Base-by-base conservation (phyloP, 768 basidiomycete species). In the Mycena indigotica region DNA sequence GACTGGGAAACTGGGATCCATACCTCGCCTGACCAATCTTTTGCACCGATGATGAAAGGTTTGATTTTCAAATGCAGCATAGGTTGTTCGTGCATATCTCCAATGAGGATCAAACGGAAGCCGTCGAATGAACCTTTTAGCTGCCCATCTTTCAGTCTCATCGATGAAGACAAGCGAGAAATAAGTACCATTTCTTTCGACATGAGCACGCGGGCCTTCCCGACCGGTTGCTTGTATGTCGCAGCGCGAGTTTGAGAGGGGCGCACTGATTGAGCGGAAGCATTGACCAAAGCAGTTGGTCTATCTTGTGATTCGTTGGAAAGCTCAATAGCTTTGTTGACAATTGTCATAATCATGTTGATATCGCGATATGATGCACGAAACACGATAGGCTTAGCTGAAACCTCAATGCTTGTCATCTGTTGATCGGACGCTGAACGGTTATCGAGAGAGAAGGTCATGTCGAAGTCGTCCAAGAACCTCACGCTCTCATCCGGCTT, bases 361-460 rank as follows among this genome's bases (percentile, higher is more conserved):
- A 98, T 92, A 69, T 99, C 97, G 19, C 93, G 85, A 67, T 95
- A 94, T 0, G 96, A 98, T n/a, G 93, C 93, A 24, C 97, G 84
- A 70, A 99, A 88, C 53, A 98, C 83, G 63, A 99, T 82, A 2
- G 95, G 89, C 58, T 91, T 88, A 24, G 85, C 75, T 17, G 81
- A 77, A n/a, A 95, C 69, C 67, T 97, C 95, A 57, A 98, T 88
- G 66, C 80, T 93, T 10, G 89, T 88, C 76, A 87, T 87, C 62
- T 88, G 85, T 51, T 89, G 86, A 13, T 73, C 78, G 0, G 77
- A 73, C n/a, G 83, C 80, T 28, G 89, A 81, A n/a, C 91, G 86
- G 60, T 80, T 92, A 71, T 98, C 95, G 56, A 97, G 74, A 8
- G 95, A 89, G 41, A 96, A 78, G 0, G 93, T 91, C 46, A 96